phyloP scores from a whole-genome alignment of 257 asterid species.

The Nemophila menziesii region DNA sequence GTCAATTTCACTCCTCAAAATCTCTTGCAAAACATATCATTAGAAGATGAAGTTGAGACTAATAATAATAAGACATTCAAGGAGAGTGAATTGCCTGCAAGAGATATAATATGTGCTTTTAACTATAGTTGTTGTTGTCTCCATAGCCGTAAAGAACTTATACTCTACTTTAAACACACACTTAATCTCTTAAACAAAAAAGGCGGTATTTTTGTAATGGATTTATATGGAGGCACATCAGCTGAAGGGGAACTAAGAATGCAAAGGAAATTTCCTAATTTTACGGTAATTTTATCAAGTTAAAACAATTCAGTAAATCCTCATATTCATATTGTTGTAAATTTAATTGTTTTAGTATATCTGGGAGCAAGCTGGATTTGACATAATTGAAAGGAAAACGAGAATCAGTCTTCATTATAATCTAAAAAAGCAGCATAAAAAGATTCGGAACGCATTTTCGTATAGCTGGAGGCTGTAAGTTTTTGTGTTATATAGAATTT shows the following conservation, averaged over 20 bases:
- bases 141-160: slow-evolving; percentile 70
- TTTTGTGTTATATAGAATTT: not conserved
- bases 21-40: slow-evolving; percentile 22
- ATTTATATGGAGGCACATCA: slow-evolving; percentile 89
- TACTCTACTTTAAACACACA: slow-evolving; percentile 70
- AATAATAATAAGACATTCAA: slow-evolving; percentile 28
- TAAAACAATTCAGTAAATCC: not conserved
- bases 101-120: slow-evolving; percentile 96
- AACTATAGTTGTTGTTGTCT: slow-evolving; percentile 98
- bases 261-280: slow-evolving; percentile 84
- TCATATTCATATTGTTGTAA: not conserved
- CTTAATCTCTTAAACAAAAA: slow-evolving; percentile 40
- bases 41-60: slow-evolving; percentile 19
- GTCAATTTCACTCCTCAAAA: slow-evolving; percentile 32
- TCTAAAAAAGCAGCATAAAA: slow-evolving; percentile 56
- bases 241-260: slow-evolving; percentile 72
- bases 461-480: slow-evolving; percentile 99
- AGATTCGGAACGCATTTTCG: slow-evolving; percentile 86
- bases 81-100: slow-evolving; percentile 43
- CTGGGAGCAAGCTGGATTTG: slow-evolving; percentile 97
- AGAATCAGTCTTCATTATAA: slow-evolving; percentile 93
- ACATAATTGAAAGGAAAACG: slow-evolving; percentile 76
- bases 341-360: slow-evolving; percentile 50
- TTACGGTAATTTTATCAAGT: slow-evolving; percentile 39
- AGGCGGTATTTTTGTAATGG: slow-evolving; percentile 93